Evolutionary conservation across 768 basidiomycete genomes (phyloP).

Genomic region (Trametes cingulata): DNA sequence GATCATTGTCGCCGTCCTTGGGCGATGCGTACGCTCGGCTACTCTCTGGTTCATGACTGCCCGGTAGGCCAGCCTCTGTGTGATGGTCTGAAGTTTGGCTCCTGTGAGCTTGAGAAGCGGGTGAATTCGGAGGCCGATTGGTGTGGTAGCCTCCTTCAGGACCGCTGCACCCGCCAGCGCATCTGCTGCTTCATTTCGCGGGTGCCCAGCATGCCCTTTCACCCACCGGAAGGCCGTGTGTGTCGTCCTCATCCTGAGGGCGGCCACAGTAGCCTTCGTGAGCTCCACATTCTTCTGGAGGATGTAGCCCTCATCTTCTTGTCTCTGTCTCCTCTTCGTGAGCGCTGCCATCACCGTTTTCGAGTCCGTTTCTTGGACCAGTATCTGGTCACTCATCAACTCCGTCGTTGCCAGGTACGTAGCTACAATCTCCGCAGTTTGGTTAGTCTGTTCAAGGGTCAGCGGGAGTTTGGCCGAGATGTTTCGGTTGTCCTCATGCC

Average conservation of each 20-base stretch:
- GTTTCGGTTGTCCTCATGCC: too few species aligned
- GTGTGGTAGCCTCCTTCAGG: too few species aligned
- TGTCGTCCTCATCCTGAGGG: neutral
- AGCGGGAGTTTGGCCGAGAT: neutral
- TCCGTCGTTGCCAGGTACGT: neutral
- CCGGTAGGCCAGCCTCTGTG: neutral
- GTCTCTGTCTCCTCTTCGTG: slow-evolving; percentile 12
- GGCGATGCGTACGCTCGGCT: too few species aligned
- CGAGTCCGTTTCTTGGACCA: slow-evolving; percentile 24
- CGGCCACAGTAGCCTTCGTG: neutral
- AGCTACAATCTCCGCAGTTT: neutral
- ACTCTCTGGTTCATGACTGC: too few species aligned
- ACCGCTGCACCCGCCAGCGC: neutral
- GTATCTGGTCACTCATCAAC: neutral
- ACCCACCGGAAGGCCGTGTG: slow-evolving; percentile 1
- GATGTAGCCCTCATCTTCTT: slow-evolving; percentile 34
- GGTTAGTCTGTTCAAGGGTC: neutral
- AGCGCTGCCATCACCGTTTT: slow-evolving; percentile 16
- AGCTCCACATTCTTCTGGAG: slow-evolving; percentile 15
- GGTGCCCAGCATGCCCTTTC: slow-evolving; percentile 7
- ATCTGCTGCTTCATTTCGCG: neutral
- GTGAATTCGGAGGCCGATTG: too few species aligned
- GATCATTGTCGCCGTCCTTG: too few species aligned
- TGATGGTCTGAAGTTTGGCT: neutral
- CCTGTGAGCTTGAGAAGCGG: neutral